phyloP scores from a whole-genome alignment of 129 eudicot genomes.

The Oenanthe sinensis region DNA sequence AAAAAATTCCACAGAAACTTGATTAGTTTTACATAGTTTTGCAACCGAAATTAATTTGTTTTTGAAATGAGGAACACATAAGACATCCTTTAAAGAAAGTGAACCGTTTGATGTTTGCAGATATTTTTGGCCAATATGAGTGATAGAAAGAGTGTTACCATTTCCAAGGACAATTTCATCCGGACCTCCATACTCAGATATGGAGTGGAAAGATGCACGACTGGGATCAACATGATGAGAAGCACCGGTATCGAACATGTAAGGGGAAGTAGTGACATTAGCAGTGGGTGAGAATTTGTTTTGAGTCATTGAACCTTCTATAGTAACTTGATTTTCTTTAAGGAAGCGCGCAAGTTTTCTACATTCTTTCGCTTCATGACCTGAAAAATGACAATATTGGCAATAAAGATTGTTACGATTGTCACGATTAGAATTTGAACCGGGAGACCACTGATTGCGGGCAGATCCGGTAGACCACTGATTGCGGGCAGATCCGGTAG shows the following conservation, averaged over 20 bases:
- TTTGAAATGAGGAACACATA: slow-evolving; percentile 4
- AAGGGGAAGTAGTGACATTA: not conserved
- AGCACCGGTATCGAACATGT: not conserved
- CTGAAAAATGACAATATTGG: not conserved
- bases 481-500: no score
- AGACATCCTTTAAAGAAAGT: not conserved
- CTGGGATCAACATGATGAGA: slow-evolving; percentile 5
- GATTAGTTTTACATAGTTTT: not conserved
- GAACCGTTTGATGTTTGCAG: not conserved
- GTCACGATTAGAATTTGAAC: not conserved
- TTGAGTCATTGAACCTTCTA: not conserved
- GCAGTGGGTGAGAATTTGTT: not conserved
- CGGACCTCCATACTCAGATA: not conserved
- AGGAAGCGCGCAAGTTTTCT: not conserved
- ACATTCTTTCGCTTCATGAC: not conserved
- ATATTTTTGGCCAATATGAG: not conserved
- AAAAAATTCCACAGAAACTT: not conserved
- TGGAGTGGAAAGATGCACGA: not conserved
- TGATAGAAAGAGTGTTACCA: not conserved
- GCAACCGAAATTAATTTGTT: not conserved
- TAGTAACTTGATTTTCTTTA: not conserved
- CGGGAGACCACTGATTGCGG: not conserved
- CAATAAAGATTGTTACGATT: not conserved
- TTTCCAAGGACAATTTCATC: not conserved
- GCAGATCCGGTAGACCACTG: no score